These are phyloP conservation scores for Barnettozyma californica DNA, from an alignment of 805 yeast genomes.

Conservation along the genomic window DNA sequence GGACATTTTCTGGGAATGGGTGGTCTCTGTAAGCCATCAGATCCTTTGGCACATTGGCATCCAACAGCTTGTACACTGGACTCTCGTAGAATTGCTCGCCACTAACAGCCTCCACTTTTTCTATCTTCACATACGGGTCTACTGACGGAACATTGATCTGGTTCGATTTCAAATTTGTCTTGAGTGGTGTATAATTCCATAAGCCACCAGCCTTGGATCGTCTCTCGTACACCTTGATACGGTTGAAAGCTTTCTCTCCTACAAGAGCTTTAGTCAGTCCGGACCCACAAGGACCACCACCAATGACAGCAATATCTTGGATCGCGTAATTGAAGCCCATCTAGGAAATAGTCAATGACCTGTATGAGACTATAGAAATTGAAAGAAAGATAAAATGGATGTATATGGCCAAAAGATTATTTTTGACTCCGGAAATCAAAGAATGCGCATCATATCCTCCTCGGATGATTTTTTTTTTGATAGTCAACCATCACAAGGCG, in stretches of 20 bases:
- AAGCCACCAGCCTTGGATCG: slow-evolving; percentile 66
- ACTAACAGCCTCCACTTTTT: slow-evolving; percentile 13
- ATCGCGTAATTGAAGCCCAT: slow-evolving; percentile 1
- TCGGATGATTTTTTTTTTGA: background rate
- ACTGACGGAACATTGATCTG: slow-evolving; percentile 25
- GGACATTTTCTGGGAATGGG: slow-evolving; percentile 43
- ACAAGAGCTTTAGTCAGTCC: slow-evolving; percentile 60
- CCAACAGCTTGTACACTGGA: slow-evolving; percentile 61
- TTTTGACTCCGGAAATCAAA: background rate
- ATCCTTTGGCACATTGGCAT: slow-evolving; percentile 61
- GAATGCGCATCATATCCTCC: background rate
- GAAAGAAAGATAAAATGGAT: background rate
- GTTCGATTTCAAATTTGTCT: slow-evolving; percentile 6
- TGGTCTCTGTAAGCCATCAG: slow-evolving; percentile 61
- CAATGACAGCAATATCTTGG: slow-evolving; percentile 53
- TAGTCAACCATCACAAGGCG: too few species aligned
- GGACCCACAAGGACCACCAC: slow-evolving; percentile 75
- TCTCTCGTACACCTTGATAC: slow-evolving; percentile 55
- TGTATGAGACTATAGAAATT: background rate
- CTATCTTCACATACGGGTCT: slow-evolving; percentile 22
- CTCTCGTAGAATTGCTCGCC: slow-evolving; percentile 37
- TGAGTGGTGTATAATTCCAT: slow-evolving; percentile 50
- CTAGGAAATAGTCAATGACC: background rate
- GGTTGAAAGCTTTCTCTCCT: slow-evolving; percentile 41
- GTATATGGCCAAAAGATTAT: too few species aligned